Evolutionary conservation across 805 yeast genomes (phyloP).

Genomic region (Hemisphaericaspora nanyangensis): DNA sequence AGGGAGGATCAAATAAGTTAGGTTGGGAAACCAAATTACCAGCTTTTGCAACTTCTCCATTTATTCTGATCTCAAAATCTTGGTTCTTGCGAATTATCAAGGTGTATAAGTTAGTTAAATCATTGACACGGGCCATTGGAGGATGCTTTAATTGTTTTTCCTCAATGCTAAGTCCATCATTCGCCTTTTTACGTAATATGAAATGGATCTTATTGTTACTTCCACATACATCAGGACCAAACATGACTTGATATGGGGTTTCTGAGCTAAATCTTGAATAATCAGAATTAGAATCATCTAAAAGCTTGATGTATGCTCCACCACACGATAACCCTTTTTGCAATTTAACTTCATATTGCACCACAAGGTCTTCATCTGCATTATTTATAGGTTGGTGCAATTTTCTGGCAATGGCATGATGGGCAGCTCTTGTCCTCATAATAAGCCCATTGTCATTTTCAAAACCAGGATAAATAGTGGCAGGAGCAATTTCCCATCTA

Average conservation of each 20-base stretch:
- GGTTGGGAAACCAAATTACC: slow-evolving; percentile 60
- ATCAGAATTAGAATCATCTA: slow-evolving; percentile 38
- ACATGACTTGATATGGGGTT: slow-evolving; percentile 81
- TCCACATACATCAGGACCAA: slow-evolving; percentile 94
- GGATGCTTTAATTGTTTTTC: slow-evolving; percentile 68
- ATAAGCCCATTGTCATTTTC: slow-evolving; percentile 72
- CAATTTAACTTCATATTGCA: slow-evolving; percentile 85
- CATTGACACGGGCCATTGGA: slow-evolving; percentile 60
- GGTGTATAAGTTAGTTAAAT: slow-evolving; percentile 69
- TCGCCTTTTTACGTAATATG: slow-evolving; percentile 58
- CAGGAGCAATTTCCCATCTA: slow-evolving; percentile 66
- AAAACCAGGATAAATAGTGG: slow-evolving; percentile 48
- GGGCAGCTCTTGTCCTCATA: slow-evolving; percentile 69
- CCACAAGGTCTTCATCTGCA: slow-evolving; percentile 61
- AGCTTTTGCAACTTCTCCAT: slow-evolving; percentile 68
- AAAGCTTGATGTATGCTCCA: slow-evolving; percentile 82
- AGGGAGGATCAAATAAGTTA: slow-evolving; percentile 56
- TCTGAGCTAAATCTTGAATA: slow-evolving; percentile 53
- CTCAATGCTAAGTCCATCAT: slow-evolving; percentile 52
- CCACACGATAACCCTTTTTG: slow-evolving; percentile 81
- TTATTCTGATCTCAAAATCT: slow-evolving; percentile 74
- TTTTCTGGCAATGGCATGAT: slow-evolving; percentile 72
- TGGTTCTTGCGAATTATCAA: slow-evolving; percentile 63
- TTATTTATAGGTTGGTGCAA: slow-evolving; percentile 58
- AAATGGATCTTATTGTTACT: slow-evolving; percentile 75